Base-by-base conservation (phyloP, 1,284 basidiomycete genomes). In the Boletus subluridellus region DNA sequence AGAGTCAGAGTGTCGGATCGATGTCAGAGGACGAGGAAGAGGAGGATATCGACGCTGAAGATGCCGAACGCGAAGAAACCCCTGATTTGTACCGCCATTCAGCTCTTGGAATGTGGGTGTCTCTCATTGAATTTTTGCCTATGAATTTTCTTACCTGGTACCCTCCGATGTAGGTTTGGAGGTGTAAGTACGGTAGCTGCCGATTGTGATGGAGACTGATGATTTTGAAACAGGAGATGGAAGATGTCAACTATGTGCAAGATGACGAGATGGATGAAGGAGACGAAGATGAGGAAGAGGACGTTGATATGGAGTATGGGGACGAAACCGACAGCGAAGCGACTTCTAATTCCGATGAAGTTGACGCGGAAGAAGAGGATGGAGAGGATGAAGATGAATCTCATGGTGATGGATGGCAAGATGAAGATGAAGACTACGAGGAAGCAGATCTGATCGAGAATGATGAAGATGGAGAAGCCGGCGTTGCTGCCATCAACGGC, bases 11-110 rank as follows among this genome's bases (percentile, higher is more conserved):
- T 63, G 80, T 80, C 9, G 83, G 83, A 14, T 86, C 86, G 1
- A 77, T 82, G 24, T 78, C 81, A 21, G 84, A 87, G 4, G 87
- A 86, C 17, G 82, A 81, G 17, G 87, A 86, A 6, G 85, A 86
- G 0, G 83, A 84, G 3, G 80, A 82, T 17, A 80, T 81, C 46
- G 80, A 79, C 26, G 66, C 63, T 12, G 77, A 70, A 52, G 75
- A 71, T 47, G 75, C 73, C 37, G 80, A 74, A 26, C 81, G 88
- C 11, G 90, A 92, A 67, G 94, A 92, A 69, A 94, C 93, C 1
- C 92, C 94, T 8, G 94, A 99, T 74, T 78, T 99, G 26, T 99
- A 99, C 76, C 89, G 96, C 59, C 97, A 96, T 74, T 99, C 96
- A 1, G 92, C 94, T 6, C 82, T 99, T 42, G 97, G 96, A 66